Evolutionary conservation across 139 green algal genomes (phyloP).

Genomic region (Asterochloris sp.): DNA sequence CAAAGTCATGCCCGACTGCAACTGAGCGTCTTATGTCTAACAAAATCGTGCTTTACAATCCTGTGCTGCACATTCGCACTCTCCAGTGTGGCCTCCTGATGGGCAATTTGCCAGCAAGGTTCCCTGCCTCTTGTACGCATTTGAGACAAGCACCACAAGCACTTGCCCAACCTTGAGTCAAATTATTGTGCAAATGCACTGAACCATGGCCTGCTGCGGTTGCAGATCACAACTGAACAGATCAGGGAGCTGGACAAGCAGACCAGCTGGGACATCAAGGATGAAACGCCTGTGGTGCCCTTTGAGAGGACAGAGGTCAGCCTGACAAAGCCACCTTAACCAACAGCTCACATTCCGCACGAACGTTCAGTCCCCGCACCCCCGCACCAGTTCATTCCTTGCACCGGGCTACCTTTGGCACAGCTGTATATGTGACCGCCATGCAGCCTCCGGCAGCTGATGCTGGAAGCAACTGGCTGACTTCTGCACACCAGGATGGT

Average conservation of each 20-base stretch:
- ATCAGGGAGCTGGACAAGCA: constrained; percentile 16
- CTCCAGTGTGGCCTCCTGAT: neutral
- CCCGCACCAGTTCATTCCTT: too few relatives aligned
- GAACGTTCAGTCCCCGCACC: too few relatives aligned
- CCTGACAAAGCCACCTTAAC: too few relatives aligned
- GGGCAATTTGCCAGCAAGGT: neutral
- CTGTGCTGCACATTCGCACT: neutral
- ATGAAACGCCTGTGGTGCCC: neutral
- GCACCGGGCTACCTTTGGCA: too few relatives aligned
- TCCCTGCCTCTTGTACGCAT: neutral
- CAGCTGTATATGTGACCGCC: too few relatives aligned
- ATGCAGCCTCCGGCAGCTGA: too few relatives aligned
- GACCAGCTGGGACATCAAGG: neutral
- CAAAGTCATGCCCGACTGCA: neutral
- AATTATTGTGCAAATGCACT: neutral
- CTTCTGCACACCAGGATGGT: too few relatives aligned
- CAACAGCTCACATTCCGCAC: too few relatives aligned
- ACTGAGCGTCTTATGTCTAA: neutral
- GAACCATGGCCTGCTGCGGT: neutral
- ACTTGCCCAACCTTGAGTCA: neutral
- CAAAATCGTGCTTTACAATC: neutral
- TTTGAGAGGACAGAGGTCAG: constrained; percentile 18
- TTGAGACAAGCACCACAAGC: neutral
- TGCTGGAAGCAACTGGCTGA: too few relatives aligned
- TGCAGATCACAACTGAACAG: constrained; percentile 22